A percentile compares a stretch with the other conserved stretches of the same genome.
phyloP scores from a whole-genome alignment of 768 basidiomycete genomes.

The Tylopilus sp. region DNA sequence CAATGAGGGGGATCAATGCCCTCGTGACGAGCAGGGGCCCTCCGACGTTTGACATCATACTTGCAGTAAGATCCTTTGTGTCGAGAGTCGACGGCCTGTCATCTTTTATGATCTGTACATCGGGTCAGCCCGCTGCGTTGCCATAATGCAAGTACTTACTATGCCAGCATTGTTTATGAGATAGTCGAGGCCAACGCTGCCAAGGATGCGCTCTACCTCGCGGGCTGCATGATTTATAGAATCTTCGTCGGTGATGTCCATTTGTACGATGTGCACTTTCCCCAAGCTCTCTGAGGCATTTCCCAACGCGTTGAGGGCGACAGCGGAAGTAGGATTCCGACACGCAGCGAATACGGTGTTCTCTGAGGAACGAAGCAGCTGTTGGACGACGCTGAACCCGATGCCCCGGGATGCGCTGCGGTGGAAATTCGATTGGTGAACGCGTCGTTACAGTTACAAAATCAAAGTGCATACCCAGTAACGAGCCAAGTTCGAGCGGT shows the following conservation, averaged over 20 bases:
- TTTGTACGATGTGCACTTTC: conserved; percentile 28
- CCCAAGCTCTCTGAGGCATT: background rate
- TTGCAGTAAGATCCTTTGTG: conserved; percentile 18
- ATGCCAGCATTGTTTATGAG: conserved; percentile 39
- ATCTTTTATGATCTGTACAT: conserved; percentile 14
- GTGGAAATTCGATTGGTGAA: background rate
- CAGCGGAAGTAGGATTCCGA: background rate
- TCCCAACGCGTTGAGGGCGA: background rate
- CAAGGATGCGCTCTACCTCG: conserved; percentile 19
- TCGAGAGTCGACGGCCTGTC: conserved; percentile 27
- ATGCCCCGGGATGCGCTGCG: conserved; percentile 8
- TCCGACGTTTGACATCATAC: conserved; percentile 31
- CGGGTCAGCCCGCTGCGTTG: background rate
- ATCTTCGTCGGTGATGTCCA: conserved; percentile 31
- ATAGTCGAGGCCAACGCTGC: conserved; percentile 33
- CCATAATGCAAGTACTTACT: conserved; percentile 20
- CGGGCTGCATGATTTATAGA: conserved; percentile 23
- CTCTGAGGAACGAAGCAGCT: background rate
- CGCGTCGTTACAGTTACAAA: too few relatives aligned
- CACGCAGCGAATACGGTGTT: conserved; percentile 11
- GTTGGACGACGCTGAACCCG: conserved; percentile 5
- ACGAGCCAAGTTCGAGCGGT: conserved; percentile 7
- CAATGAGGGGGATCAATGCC: conserved; percentile 34
- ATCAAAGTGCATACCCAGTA: conserved; percentile 3
- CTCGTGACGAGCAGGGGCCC: conserved; percentile 35